These are phyloP conservation scores for Streptanthus diversifolius DNA, from an alignment of 345 rosid species.

Conservation along the genomic window DNA sequence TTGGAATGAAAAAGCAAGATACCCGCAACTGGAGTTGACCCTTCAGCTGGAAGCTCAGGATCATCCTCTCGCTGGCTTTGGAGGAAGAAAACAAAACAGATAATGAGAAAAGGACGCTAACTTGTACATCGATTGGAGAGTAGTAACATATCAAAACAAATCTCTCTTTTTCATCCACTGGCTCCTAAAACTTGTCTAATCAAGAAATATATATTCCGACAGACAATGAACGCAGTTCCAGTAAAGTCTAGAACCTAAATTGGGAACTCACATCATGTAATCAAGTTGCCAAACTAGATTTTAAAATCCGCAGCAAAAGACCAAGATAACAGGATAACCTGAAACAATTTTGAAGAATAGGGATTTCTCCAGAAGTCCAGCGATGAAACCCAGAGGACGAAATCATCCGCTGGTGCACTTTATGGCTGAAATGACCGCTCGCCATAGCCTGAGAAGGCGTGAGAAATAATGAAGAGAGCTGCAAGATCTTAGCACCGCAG, in stretches of 20 bases:
- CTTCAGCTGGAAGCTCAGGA: conserved; percentile 47
- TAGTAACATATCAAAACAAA: neutral
- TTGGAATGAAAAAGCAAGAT: conserved; percentile 6
- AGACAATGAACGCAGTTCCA: neutral
- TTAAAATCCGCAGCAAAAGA: neutral
- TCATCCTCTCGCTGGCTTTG: conserved; percentile 67
- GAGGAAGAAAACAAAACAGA: conserved; percentile 29
- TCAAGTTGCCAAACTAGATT: neutral
- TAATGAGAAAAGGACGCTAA: conserved; percentile 30
- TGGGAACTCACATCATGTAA: neutral
- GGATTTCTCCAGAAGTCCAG: conserved; percentile 47
- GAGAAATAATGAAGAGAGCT: conserved; percentile 47
- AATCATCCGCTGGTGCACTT: conserved; percentile 37
- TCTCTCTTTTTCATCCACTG: neutral
- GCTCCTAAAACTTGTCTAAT: neutral
- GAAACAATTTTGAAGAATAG: conserved; percentile 49
- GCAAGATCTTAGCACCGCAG: conserved; percentile 42
- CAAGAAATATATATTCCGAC: neutral
- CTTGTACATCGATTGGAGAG: neutral
- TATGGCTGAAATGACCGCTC: conserved; percentile 11
- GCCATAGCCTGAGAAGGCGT: conserved; percentile 38
- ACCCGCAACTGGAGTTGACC: conserved; percentile 67
- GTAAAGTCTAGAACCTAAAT: neutral
- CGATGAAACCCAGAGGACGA: conserved; percentile 40
- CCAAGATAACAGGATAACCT: conserved; percentile 35